Base-by-base conservation (phyloP, 1,139 yeast genomes). In the Zygoascus sp. region DNA sequence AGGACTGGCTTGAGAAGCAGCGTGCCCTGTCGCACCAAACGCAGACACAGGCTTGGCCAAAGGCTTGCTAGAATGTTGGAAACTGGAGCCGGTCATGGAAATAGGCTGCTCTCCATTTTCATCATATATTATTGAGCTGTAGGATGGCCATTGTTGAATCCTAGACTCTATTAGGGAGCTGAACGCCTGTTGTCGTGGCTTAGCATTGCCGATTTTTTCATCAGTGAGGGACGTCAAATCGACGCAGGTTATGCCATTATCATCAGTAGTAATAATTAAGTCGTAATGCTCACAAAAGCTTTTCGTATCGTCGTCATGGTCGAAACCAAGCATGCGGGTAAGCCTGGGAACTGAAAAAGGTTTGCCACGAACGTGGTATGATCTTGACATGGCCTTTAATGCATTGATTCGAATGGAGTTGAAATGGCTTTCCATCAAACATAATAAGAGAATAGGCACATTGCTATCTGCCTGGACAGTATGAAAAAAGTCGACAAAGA, bases 321-420 rank as follows among this genome's bases (percentile, higher is more conserved):
- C 88, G 61, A 86, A 90, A 0, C 92, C 86, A 16, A 92, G 71
- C 55, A 79, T 64, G 0, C 68, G 62, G 15, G 68, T 63, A 15
- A 90, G 63, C 9, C 75, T 65, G 1, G 62, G 60, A 0, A 79
- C 72, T 2, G 78, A 68, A 50, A 82, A 77, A 0, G 89, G 83
- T 58, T 79, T 84, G 1, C 88, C 81, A 49, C 80, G 81, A 1
- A 82, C 73, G 58, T 89, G 96, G 51, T 80, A 76, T 2, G 90
- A 72, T 49, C 79, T 70, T 2, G 86, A 71, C 73, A 92, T 73
- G 0, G 89, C 72, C 56, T 77, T 80, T 49, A 90, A 63, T 0
- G 95, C 90, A 58, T 81, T 80, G 58, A 85, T 80, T 40, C 98
- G 69, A 5, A 90, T 73, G 50, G 84, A 92, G 58, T 85, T 85